These are phyloP conservation scores for Cicer bijugum DNA, from an alignment of 306 rosid genomes.

Conservation along the genomic window DNA sequence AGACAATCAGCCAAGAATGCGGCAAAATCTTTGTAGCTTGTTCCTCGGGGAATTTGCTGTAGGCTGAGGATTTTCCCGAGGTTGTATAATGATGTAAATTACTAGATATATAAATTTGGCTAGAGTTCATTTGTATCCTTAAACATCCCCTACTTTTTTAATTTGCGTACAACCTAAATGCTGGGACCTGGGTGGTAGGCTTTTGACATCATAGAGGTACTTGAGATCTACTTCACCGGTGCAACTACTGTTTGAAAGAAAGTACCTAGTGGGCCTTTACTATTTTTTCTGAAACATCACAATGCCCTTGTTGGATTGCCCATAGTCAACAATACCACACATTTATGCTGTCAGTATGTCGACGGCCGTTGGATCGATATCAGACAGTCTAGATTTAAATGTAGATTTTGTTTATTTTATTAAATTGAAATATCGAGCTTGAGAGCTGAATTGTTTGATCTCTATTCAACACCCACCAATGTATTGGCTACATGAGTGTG, in stretches of 20 bases:
- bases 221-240: slow-evolving; percentile 24
- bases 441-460: no score
- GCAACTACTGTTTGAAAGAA: slow-evolving; percentile 6
- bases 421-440: no score
- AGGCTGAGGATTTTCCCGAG: slow-evolving; percentile 47
- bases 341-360: no score
- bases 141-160: not conserved
- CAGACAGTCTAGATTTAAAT: no score
- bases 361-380: no score
- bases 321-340: no score
- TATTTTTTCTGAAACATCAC: slow-evolving; percentile 20
- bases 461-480: no score
- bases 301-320: slow-evolving; percentile 23
- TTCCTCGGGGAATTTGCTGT: slow-evolving; percentile 45
- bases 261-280: not conserved
- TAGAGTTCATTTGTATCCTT: slow-evolving; percentile 38
- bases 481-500: no score
- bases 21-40: slow-evolving; percentile 41
- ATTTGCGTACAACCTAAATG: slow-evolving; percentile 28
- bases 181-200: slow-evolving; percentile 29
- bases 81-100: slow-evolving; percentile 64
- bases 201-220: slow-evolving; percentile 34
- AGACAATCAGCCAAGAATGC: slow-evolving; percentile 35
- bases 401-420: no score
- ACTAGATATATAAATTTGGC: slow-evolving; percentile 52